phyloP scores from a whole-genome alignment of 2,329 filamentous ascomycete genomes.

The Beauveria australis region DNA sequence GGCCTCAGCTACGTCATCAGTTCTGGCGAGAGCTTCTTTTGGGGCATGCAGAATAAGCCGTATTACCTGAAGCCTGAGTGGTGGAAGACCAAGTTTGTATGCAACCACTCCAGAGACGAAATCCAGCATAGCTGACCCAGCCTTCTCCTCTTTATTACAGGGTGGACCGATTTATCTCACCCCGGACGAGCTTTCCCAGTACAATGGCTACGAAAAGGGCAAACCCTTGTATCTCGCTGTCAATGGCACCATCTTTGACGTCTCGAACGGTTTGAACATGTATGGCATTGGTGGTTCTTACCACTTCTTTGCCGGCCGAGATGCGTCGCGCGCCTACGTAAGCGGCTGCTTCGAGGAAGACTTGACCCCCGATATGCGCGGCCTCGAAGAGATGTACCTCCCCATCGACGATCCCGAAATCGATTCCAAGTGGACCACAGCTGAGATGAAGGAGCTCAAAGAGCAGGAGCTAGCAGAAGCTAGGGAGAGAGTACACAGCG shows the following conservation, averaged over 20 bases:
- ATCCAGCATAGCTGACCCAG: slow-evolving; percentile 6
- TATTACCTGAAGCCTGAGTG: slow-evolving; percentile 50
- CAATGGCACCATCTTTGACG: slow-evolving; percentile 81
- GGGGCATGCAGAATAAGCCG: slow-evolving; percentile 54
- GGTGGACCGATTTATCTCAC: slow-evolving; percentile 61
- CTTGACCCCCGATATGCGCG: slow-evolving; percentile 72
- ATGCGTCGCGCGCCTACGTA: slow-evolving; percentile 82
- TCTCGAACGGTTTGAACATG: slow-evolving; percentile 56
- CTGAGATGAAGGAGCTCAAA: slow-evolving; percentile 44
- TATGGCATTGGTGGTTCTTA: slow-evolving; percentile 85
- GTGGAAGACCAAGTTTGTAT: slow-evolving; percentile 55
- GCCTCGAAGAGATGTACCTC: slow-evolving; percentile 79
- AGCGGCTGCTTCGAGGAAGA: slow-evolving; percentile 90
- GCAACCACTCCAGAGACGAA: slow-evolving; percentile 17
- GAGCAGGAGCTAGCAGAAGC: slow-evolving; percentile 60
- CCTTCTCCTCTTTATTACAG: slow-evolving; percentile 24
- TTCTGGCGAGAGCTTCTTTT: slow-evolving; percentile 59
- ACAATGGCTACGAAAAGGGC: slow-evolving; percentile 66
- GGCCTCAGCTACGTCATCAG: slow-evolving; percentile 71
- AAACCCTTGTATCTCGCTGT: slow-evolving; percentile 86
- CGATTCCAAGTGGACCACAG: slow-evolving; percentile 49
- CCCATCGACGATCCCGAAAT: slow-evolving; percentile 54
- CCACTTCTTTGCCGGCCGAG: slow-evolving; percentile 74
- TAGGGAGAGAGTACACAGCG: slow-evolving; percentile 53
- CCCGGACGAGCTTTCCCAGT: slow-evolving; percentile 61